A percentile compares a stretch with the other conserved stretches of the same genome.
Evolutionary conservation across 2,329 filamentous ascomycete genomes (phyloP).

Genomic region (Juglanconis oblonga): DNA sequence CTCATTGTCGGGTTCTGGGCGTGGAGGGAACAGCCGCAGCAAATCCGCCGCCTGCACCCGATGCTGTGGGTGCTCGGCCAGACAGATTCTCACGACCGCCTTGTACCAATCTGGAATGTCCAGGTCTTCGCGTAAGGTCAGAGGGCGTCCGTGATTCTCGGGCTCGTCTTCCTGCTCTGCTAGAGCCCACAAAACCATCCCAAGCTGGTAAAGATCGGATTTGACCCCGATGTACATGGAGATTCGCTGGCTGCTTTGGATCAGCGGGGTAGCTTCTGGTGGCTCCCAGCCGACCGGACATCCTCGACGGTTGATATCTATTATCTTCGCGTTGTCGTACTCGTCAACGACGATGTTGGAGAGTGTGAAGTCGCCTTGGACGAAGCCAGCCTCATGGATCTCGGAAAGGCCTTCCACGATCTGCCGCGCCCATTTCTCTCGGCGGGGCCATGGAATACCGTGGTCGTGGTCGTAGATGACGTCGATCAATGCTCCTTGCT

Average conservation of each 20-base stretch:
- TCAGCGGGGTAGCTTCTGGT: constrained; percentile 80
- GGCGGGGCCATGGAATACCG: constrained; percentile 62
- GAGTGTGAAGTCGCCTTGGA: constrained; percentile 95
- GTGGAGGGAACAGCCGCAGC: constrained; percentile 63
- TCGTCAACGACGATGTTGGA: constrained; percentile 95
- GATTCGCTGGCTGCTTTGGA: constrained; percentile 84
- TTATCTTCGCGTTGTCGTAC: constrained; percentile 85
- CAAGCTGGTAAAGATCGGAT: constrained; percentile 91
- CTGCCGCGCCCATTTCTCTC: constrained; percentile 86
- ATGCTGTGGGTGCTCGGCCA: constrained; percentile 69
- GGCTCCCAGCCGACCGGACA: constrained; percentile 98
- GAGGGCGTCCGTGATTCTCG: constrained; percentile 70
- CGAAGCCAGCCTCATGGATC: constrained; percentile 93
- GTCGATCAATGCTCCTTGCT: constrained; percentile 84
- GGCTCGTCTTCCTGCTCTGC: constrained; percentile 88
- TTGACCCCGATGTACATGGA: constrained; percentile 98
- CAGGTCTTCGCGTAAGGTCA: constrained; percentile 55
- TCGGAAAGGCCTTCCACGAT: constrained; percentile 87
- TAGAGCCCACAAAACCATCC: constrained; percentile 95
- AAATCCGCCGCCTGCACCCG: constrained; percentile 73
- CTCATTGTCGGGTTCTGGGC: constrained; percentile 23
- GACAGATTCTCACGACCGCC: constrained; percentile 70
- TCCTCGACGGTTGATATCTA: constrained; percentile 96
- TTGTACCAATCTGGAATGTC: constrained; percentile 78
- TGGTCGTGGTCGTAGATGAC: constrained; percentile 77